Evolutionary conservation across 352 stramenopile species (phyloP).

Genomic region (Globisporangium polare): DNA sequence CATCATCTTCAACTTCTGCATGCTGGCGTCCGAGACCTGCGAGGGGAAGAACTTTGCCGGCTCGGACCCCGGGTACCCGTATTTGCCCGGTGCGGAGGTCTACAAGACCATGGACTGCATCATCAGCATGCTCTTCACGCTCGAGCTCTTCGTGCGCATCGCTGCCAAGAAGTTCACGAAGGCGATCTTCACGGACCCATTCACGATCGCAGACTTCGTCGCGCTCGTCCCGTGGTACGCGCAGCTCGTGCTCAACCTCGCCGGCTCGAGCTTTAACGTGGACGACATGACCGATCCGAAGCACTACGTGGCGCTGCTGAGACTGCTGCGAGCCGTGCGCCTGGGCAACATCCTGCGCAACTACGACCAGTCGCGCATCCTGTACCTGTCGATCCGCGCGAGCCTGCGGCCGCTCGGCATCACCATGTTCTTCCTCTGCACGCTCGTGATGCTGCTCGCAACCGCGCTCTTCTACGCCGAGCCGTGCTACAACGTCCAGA

Average conservation of each 20-base stretch:
- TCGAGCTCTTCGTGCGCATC: conserved; percentile 45
- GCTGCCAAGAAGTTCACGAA: conserved; percentile 23
- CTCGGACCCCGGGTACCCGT: conserved; percentile 55
- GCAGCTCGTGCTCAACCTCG: conserved; percentile 20
- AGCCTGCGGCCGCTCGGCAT: conserved; percentile 56
- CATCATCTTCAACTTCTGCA: conserved; percentile 44
- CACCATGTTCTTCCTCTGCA: conserved; percentile 77
- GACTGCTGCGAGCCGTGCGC: conserved; percentile 47
- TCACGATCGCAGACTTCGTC: conserved; percentile 52
- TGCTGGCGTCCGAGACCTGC: conserved; percentile 58
- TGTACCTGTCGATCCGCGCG: conserved; percentile 47
- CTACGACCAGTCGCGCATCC: conserved; percentile 57
- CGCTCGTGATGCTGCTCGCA: conserved; percentile 66
- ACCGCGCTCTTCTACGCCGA: conserved; percentile 75
- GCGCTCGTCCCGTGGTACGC: conserved; percentile 60
- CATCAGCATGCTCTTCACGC: conserved; percentile 48
- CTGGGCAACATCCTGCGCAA: conserved; percentile 50
- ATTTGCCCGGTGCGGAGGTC: conserved; percentile 29
- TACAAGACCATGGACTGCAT: conserved; percentile 36
- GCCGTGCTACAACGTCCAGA: conserved; percentile 72
- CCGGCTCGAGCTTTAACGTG: conserved; percentile 17
- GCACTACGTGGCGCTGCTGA: conserved; percentile 35
- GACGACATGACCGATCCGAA: conserved; percentile 15
- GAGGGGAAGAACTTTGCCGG: conserved; percentile 51
- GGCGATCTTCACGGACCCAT: conserved; percentile 28